phyloP scores from a whole-genome alignment of 2,329 filamentous ascomycete genomes.

The Talaromyces sp. region DNA sequence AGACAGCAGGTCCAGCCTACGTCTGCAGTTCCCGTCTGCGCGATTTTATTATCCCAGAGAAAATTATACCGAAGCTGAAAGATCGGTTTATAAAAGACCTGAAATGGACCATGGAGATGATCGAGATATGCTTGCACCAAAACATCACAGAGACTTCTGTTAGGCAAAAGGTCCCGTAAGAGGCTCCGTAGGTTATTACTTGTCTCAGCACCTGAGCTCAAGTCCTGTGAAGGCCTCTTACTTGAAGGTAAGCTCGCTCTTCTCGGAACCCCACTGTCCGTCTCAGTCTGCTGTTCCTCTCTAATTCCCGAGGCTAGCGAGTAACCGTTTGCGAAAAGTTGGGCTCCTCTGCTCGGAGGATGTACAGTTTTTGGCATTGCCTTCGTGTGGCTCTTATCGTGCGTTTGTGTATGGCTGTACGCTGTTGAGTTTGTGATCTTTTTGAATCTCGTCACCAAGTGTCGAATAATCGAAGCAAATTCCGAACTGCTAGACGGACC shows the following conservation, averaged over 20 bases:
- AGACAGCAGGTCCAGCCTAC: slow-evolving; percentile 35
- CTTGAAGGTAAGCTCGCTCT: neutral
- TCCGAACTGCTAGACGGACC: slow-evolving; percentile 12
- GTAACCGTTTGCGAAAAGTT: neutral
- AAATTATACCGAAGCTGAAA: slow-evolving; percentile 35
- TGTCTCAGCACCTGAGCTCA: neutral
- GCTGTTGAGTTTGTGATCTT: neutral
- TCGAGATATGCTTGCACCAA: slow-evolving; percentile 35
- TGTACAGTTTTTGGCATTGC: neutral
- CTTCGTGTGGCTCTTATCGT: neutral
- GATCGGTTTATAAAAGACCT: slow-evolving; percentile 31
- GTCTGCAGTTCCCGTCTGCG: slow-evolving; percentile 20
- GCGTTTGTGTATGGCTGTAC: neutral
- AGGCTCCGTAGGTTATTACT: neutral
- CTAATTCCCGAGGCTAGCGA: neutral
- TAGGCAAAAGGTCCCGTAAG: slow-evolving; percentile 5
- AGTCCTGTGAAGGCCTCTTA: neutral
- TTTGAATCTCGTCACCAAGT: slow-evolving; percentile 12
- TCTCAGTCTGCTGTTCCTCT: neutral
- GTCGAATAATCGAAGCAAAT: slow-evolving; percentile 15
- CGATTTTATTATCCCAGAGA: slow-evolving; percentile 19
- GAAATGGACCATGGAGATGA: slow-evolving; percentile 34
- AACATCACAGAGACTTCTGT: slow-evolving; percentile 20
- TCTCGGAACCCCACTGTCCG: neutral
- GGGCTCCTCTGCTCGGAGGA: neutral